Base-by-base conservation (phyloP, 148 eudicot species). In the Chenopodium quinoa region DNA sequence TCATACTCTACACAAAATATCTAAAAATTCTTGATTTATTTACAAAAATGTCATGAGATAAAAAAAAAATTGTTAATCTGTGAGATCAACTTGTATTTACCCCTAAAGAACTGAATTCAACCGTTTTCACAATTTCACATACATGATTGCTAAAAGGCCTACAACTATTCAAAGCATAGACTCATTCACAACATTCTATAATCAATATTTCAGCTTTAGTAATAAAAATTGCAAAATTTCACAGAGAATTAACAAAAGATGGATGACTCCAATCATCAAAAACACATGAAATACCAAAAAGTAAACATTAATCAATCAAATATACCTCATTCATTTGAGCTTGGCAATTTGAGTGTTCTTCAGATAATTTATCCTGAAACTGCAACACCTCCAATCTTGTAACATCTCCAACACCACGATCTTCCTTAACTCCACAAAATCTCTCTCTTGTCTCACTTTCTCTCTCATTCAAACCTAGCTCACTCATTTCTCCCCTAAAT, bases 281-380 rank as follows among this genome's bases (percentile, higher is more conserved):
- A 78, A 2, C 17, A 64, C 46, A 76, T 20, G 4, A 54, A 22
- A 52, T 16, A 60, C 58, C 13, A 3, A 34, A 67, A 32, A 34
- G 50, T 11, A 25, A 73, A 47, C 25, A 34, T 52, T 2, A 37
- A 31, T 37, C 13, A 52, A 16, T 22, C 37, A 54, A 66, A 65
- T 72, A 79, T 91, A 95, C 98, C 98, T 95, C 97, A 83, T 95
- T 97, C 80, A 91, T 90, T 84, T 95, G 97, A 86, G 87, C 83
- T 77, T 93, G 99, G 80, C 92, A 92, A 87, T 85, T 74, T 78
- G 83, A 75, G 87, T 83, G 82, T 79, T 93, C 93, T 47, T 88
- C 91, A 12, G 88, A 87, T 79, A 93, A 87, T 31, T 92, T 92
- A 7, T 63, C 78, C 82, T 86, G 85, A 82, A 93, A 69, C 19